Evolutionary conservation across 495 filamentous ascomycete species (phyloP).

Genomic region (Talaromyces proteolyticus): DNA sequence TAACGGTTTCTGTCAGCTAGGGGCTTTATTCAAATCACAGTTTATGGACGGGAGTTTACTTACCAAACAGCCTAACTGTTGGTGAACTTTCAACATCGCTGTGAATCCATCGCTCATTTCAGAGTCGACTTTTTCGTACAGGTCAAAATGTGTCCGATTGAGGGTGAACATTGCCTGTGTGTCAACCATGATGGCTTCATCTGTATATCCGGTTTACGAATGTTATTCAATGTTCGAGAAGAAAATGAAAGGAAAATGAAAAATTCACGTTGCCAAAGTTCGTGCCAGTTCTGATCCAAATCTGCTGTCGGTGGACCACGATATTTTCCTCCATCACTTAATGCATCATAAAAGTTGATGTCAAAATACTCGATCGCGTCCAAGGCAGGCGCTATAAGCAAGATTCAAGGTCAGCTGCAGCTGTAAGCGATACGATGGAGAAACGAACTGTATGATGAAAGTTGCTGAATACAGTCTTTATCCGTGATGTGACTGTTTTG

Average conservation of each 20-base stretch:
- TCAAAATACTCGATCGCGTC: not conserved
- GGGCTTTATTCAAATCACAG: too few species aligned
- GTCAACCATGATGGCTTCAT: not conserved
- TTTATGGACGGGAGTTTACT: not conserved
- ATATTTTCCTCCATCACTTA: not conserved
- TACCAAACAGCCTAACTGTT: not conserved
- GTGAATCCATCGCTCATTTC: not conserved
- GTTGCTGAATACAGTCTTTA: not conserved
- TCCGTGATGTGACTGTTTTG: not conserved
- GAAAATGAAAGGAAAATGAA: too few species aligned
- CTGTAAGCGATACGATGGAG: not conserved
- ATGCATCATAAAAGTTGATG: not conserved
- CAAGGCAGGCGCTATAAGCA: not conserved
- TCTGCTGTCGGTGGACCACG: not conserved
- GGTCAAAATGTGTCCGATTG: not conserved
- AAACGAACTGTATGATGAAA: not conserved
- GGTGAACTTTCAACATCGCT: not conserved
- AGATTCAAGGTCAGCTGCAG: not conserved
- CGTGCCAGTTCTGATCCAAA: not conserved
- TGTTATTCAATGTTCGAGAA: too few species aligned
- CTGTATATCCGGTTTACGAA: too few species aligned
- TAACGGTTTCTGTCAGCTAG: too few species aligned
- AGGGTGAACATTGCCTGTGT: not conserved
- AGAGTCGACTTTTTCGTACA: not conserved
- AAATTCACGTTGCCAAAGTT: slow-evolving; percentile 1